Evolutionary conservation across 805 yeast species (phyloP).

Genomic region (Pichia nakasei): DNA sequence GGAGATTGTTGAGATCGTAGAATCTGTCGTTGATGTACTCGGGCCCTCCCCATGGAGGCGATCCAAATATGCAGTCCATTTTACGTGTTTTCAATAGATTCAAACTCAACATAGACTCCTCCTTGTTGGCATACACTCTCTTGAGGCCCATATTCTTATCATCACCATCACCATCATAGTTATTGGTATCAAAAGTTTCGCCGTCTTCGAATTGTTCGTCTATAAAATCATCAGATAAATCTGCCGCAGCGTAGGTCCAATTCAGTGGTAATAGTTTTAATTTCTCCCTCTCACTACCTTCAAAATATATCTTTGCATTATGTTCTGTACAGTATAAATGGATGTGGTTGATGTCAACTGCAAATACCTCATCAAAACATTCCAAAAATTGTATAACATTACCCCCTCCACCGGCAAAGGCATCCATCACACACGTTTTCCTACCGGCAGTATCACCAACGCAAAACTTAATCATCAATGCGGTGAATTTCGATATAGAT

Average conservation of each 20-base stretch:
- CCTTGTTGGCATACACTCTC: slow-evolving; percentile 7
- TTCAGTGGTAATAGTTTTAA: slow-evolving; percentile 42
- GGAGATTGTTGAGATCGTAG: slow-evolving; percentile 36
- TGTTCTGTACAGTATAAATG: slow-evolving; percentile 59
- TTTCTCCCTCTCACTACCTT: slow-evolving; percentile 36
- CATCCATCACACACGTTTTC: slow-evolving; percentile 37
- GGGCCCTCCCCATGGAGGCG: slow-evolving; percentile 88
- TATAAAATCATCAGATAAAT: slow-evolving; percentile 9
- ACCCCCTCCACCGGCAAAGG: slow-evolving; percentile 86
- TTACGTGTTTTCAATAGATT: slow-evolving; percentile 10
- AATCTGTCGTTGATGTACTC: slow-evolving; percentile 33
- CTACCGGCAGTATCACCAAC: slow-evolving; percentile 85
- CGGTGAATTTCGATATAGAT: slow-evolving; percentile 49
- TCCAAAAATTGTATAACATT: slow-evolving; percentile 69
- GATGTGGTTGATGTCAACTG: slow-evolving; percentile 50
- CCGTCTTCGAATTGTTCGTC: slow-evolving; percentile 7
- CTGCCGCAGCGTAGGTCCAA: slow-evolving; percentile 26
- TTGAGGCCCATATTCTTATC: neutral
- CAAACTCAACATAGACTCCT: slow-evolving; percentile 8
- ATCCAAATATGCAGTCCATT: slow-evolving; percentile 53
- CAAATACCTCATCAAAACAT: slow-evolving; percentile 46
- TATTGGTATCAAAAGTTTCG: slow-evolving; percentile 1
- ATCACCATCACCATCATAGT: neutral
- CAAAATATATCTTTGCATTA: slow-evolving; percentile 52
- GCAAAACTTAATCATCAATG: slow-evolving; percentile 48